Evolutionary conservation across 495 filamentous ascomycete species (phyloP).

Genomic region (Tuber indicum): DNA sequence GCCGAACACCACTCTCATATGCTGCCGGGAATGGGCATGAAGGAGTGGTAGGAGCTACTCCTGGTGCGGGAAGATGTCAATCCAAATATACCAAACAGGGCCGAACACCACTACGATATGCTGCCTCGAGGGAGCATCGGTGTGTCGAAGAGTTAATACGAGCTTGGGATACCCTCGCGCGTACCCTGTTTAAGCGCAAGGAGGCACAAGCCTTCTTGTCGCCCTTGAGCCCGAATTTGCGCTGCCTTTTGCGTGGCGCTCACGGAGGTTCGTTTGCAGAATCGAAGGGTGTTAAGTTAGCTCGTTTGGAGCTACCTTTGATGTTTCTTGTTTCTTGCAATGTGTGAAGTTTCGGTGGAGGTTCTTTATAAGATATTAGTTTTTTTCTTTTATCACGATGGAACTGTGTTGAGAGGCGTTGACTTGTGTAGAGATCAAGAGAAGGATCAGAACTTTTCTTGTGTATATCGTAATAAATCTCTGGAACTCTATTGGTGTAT

Average conservation of each 20-base stretch:
- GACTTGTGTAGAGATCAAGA: neutral
- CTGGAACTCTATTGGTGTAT: neutral
- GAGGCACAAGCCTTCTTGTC: neutral
- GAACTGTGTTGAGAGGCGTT: neutral
- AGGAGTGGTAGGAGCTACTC: neutral
- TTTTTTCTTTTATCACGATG: neutral
- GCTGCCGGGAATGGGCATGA: conserved; percentile 5
- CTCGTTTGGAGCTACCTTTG: neutral
- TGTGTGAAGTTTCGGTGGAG: neutral
- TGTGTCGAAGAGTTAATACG: neutral
- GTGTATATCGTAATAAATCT: neutral
- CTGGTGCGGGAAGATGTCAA: conserved; percentile 1
- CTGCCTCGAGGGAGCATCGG: neutral
- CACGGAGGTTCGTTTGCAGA: neutral
- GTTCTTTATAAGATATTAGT: neutral
- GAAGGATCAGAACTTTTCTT: neutral
- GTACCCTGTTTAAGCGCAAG: neutral
- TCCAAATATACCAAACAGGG: neutral
- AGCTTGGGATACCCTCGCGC: neutral
- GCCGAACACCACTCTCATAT: conserved; percentile 6
- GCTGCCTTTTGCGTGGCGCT: neutral
- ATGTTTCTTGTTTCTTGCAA: neutral
- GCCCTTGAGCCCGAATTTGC: neutral
- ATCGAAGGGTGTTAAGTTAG: neutral
- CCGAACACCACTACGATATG: neutral